These are phyloP conservation scores for Cryptococcus maquisensis DNA, from an alignment of 1,284 basidiomycete species.

Conservation along the genomic window DNA sequence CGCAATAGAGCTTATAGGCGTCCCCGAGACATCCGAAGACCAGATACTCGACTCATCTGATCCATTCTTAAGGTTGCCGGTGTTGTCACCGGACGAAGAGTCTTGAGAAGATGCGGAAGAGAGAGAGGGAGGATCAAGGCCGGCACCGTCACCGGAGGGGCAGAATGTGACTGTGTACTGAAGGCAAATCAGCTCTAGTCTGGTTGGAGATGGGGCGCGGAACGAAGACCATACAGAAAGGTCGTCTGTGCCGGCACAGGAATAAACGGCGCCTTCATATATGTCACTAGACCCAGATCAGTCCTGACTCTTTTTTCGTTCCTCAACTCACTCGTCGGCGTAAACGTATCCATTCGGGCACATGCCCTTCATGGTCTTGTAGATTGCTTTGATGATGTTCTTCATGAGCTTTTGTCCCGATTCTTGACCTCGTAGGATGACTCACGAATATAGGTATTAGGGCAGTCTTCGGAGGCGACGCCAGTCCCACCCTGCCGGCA, in stretches of 20 bases:
- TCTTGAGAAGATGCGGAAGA: background rate
- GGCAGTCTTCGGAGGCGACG: constrained; percentile 6
- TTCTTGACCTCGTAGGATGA: background rate
- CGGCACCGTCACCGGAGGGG: constrained; percentile 4
- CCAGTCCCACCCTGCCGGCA: constrained; percentile 7
- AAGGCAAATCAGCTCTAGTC: background rate
- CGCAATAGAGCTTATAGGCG: too few species aligned
- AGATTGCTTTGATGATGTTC: constrained; percentile 3
- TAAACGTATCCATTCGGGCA: constrained; percentile 9
- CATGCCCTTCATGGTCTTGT: constrained; percentile 7
- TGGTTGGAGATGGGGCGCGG: background rate
- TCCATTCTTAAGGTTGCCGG: constrained; percentile 2
- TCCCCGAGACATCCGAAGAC: background rate
- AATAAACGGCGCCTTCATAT: constrained; percentile 3
- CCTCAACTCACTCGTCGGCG: constrained; percentile 6
- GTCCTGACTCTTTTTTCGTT: too few species aligned
- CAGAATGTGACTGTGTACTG: constrained; percentile 15
- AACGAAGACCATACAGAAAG: too few species aligned
- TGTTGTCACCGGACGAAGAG: background rate
- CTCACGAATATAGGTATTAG: constrained; percentile 21
- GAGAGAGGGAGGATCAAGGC: constrained; percentile 2
- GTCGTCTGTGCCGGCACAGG: background rate
- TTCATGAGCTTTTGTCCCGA: too few species aligned
- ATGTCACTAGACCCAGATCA: background rate
- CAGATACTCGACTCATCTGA: background rate